phyloP scores from a whole-genome alignment of 805 yeast genomes.

The Cyberlindnera xishuangbannaensis region DNA sequence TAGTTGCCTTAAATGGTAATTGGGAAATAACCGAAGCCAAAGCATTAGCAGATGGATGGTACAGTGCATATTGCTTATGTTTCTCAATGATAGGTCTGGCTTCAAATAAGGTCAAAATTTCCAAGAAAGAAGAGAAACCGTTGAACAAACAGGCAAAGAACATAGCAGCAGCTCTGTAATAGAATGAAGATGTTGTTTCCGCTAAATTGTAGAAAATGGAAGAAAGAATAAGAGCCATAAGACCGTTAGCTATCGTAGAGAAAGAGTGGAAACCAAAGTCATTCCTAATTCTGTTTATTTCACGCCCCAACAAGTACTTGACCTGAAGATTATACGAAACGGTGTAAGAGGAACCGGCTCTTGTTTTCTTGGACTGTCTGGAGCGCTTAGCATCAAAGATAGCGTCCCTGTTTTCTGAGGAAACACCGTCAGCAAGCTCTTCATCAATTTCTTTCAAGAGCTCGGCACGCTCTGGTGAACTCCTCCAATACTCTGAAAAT shows the following conservation, averaged over 20 bases:
- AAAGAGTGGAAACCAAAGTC: conserved; percentile 41
- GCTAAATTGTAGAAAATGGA: conserved; percentile 53
- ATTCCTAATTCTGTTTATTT: conserved; percentile 42
- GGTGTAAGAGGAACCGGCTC: conserved; percentile 47
- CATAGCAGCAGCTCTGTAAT: conserved; percentile 55
- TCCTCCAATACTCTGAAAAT: conserved; percentile 44
- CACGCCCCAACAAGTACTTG: conserved; percentile 39
- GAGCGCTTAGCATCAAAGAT: conserved; percentile 42
- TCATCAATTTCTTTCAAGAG: conserved; percentile 10
- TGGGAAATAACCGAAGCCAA: conserved; percentile 57
- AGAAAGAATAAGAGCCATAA: conserved; percentile 50
- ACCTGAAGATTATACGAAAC: conserved; percentile 49
- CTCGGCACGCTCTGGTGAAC: not conserved
- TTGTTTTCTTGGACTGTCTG: conserved; percentile 42
- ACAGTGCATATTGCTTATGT: conserved; percentile 51
- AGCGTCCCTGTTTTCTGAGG: conserved; percentile 34
- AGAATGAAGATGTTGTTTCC: conserved; percentile 40
- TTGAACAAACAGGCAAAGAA: conserved; percentile 63
- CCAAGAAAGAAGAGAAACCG: conserved; percentile 55
- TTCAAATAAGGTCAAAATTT: conserved; percentile 33
- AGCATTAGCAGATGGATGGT: conserved; percentile 62
- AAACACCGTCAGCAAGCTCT: conserved; percentile 1
- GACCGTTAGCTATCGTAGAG: conserved; percentile 38
- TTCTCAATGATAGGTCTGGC: conserved; percentile 51
- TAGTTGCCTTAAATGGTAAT: conserved; percentile 42